These are phyloP conservation scores for Pleurotus tuoliensis DNA, from an alignment of 768 basidiomycete genomes.

Conservation along the genomic window DNA sequence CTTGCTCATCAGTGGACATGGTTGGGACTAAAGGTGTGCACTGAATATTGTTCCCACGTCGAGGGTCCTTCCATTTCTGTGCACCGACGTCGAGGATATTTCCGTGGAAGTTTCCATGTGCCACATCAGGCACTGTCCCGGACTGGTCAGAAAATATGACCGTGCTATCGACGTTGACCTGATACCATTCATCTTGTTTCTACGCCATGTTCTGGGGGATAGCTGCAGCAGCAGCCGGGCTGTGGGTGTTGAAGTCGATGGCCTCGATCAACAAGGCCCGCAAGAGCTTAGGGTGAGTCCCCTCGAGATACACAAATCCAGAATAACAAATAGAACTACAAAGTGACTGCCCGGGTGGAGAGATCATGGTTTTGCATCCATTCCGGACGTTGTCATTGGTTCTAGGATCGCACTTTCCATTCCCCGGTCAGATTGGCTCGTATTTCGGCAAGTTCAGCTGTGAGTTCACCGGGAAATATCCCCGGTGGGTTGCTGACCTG, in stretches of 20 bases:
- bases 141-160: too few relatives aligned
- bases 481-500: not conserved
- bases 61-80: not conserved
- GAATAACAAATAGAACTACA: not conserved
- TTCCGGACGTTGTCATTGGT: constrained; percentile 22
- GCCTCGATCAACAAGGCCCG: not conserved
- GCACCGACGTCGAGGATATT: not conserved
- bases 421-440: constrained; percentile 27
- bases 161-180: not conserved
- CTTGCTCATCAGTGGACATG: constrained; percentile 49
- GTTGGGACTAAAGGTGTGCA: not conserved
- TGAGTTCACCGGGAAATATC: constrained; percentile 16
- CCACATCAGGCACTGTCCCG: too few relatives aligned
- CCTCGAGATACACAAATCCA: not conserved
- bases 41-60: not conserved
- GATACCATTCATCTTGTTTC: not conserved
- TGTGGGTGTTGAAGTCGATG: not conserved
- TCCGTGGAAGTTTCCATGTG: not conserved
- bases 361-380: constrained; percentile 20
- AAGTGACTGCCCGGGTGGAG: constrained; percentile 4
- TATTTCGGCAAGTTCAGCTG: constrained; percentile 31
- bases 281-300: constrained; percentile 3
- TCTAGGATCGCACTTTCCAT: constrained; percentile 29
- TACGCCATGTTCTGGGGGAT: not conserved
- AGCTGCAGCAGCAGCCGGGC: not conserved